These are phyloP conservation scores for Geotrichum restrictum DNA, from an alignment of 1,139 yeast species.

Conservation along the genomic window DNA sequence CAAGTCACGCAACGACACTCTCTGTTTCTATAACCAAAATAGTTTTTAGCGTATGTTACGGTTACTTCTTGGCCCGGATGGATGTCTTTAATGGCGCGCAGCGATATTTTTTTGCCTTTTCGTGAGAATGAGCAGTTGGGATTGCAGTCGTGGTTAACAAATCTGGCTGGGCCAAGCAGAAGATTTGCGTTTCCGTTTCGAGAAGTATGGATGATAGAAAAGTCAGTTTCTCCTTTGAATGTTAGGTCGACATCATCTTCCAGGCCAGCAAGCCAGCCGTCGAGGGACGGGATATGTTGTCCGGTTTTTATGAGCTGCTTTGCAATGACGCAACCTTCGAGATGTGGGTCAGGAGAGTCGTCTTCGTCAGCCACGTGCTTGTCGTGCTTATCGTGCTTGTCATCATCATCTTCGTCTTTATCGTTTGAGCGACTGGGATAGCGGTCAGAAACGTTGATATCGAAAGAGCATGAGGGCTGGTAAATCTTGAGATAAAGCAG, in stretches of 20 bases:
- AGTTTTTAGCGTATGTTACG: slow-evolving; percentile 43
- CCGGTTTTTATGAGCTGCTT: slow-evolving; percentile 35
- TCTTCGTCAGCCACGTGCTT: slow-evolving; percentile 37
- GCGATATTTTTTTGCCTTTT: slow-evolving; percentile 33
- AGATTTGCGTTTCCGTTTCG: slow-evolving; percentile 39
- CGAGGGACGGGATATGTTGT: slow-evolving; percentile 39
- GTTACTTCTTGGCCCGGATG: slow-evolving; percentile 47
- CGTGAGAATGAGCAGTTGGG: slow-evolving; percentile 43
- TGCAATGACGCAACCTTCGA: slow-evolving; percentile 46
- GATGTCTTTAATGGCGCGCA: slow-evolving; percentile 39
- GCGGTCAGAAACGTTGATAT: slow-evolving; percentile 45
- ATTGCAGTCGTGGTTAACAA: slow-evolving; percentile 48
- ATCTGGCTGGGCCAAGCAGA: slow-evolving; percentile 49
- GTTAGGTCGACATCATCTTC: slow-evolving; percentile 38
- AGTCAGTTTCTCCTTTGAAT: slow-evolving; percentile 40
- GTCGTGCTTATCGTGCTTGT: slow-evolving; percentile 29
- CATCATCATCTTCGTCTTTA: slow-evolving; percentile 7
- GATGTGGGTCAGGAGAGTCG: slow-evolving; percentile 17
- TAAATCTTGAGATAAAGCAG: slow-evolving; percentile 41
- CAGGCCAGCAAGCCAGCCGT: slow-evolving; percentile 41
- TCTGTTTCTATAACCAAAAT: slow-evolving; percentile 43
- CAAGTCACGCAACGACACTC: slow-evolving; percentile 48
- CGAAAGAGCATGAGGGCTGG: slow-evolving; percentile 42
- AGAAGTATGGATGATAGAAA: slow-evolving; percentile 41
- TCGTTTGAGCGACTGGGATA: slow-evolving; percentile 27